phyloP scores from a whole-genome alignment of 148 eudicot genomes.

The Cornus suecica region DNA sequence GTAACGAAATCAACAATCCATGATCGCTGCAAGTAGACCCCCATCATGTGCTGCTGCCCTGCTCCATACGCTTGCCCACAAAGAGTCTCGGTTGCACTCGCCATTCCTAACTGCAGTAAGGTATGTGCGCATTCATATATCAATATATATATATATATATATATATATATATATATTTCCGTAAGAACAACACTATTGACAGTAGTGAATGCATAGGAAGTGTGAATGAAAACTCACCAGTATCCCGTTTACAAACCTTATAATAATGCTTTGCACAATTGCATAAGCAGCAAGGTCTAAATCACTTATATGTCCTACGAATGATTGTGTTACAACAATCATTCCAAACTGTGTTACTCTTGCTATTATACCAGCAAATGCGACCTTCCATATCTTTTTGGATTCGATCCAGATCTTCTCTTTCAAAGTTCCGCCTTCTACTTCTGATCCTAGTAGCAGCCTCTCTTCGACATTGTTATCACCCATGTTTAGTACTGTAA shows the following conservation, averaged over 20 bases:
- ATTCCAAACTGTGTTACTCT: constrained; percentile 54
- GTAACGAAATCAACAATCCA: constrained; percentile 55
- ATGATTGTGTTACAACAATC: constrained; percentile 63
- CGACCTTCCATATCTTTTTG: constrained; percentile 59
- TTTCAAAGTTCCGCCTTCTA: constrained; percentile 25
- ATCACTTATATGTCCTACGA: constrained; percentile 51
- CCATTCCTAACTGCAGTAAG: constrained; percentile 58
- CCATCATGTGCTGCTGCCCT: constrained; percentile 63
- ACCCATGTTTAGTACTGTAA: neutral
- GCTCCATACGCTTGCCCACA: constrained; percentile 86
- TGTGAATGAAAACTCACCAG: constrained; percentile 29
- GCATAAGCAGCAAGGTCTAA: constrained; percentile 74
- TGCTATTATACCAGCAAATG: constrained; percentile 53
- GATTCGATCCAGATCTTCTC: constrained; percentile 47
- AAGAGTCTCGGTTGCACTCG: constrained; percentile 64
- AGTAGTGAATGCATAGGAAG: no score
- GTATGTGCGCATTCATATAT: no score
- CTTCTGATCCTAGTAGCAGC: constrained; percentile 33
- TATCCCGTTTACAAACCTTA: constrained; percentile 57
- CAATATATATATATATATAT: no score
- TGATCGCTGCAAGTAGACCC: constrained; percentile 61
- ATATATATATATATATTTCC: no score
- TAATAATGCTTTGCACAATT: constrained; percentile 50
- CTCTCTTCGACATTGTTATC: constrained; percentile 28
- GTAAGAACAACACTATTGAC: no score